Evolutionary conservation across 2,329 filamentous ascomycete genomes (phyloP).

Genomic region (Pseudocercospora musae): DNA sequence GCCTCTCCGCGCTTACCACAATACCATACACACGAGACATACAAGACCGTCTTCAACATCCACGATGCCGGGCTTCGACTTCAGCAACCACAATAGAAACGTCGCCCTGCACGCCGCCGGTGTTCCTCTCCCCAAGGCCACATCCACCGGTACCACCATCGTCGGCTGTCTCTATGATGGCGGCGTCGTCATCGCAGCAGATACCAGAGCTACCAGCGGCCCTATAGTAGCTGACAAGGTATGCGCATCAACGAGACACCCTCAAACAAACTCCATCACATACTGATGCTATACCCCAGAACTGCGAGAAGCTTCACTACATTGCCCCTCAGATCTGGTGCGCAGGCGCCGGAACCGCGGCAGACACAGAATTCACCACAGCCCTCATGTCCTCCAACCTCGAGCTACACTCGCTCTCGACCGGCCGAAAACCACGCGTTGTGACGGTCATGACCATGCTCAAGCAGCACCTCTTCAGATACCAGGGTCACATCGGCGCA

Average conservation of each 20-base stretch:
- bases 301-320: slow-evolving; percentile 99
- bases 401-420: slow-evolving; percentile 93
- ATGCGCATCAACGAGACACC: slow-evolving; percentile 18
- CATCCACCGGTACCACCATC: slow-evolving; percentile 97
- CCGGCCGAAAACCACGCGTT: slow-evolving; percentile 92
- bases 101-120: slow-evolving; percentile 89
- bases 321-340: slow-evolving; percentile 99
- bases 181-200: slow-evolving; percentile 96
- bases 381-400: slow-evolving; percentile 98
- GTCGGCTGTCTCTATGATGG: slow-evolving; percentile 96
- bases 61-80: slow-evolving; percentile 93
- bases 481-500: slow-evolving; percentile 96
- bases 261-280: background rate
- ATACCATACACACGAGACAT: background rate
- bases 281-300: slow-evolving; percentile 46
- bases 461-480: slow-evolving; percentile 98
- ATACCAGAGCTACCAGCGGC: slow-evolving; percentile 93
- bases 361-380: slow-evolving; percentile 98
- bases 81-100: slow-evolving; percentile 99
- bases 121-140: slow-evolving; percentile 92
- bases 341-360: slow-evolving; percentile 93
- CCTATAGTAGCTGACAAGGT: slow-evolving; percentile 98
- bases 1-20: slow-evolving; percentile 6
- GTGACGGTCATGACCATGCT: slow-evolving; percentile 99
- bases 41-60: background rate